Evolutionary conservation across 345 rosid species (phyloP).

Genomic region (Citrus inodora): DNA sequence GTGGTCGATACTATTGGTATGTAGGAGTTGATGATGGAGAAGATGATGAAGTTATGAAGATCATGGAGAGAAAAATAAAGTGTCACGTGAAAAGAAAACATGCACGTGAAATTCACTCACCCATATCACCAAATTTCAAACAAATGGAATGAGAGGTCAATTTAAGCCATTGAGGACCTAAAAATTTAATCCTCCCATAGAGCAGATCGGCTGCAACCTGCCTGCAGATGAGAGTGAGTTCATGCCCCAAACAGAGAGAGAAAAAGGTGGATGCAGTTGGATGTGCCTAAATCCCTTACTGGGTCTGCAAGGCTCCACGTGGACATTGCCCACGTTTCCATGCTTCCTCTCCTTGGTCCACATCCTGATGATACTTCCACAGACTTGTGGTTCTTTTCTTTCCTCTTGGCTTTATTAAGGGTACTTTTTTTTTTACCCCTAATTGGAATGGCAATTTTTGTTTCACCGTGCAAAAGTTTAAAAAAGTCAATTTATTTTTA

Average conservation of each 20-base stretch:
- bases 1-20: too few species aligned
- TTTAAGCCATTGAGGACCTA: conserved; percentile 1
- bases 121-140: background rate
- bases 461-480: too few species aligned
- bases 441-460: too few species aligned
- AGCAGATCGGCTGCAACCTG: background rate
- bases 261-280: background rate
- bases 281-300: conserved; percentile 3
- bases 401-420: background rate
- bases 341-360: background rate
- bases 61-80: background rate
- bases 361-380: background rate
- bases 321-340: background rate
- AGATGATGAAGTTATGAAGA: too few species aligned
- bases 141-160: background rate
- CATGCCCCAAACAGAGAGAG: background rate
- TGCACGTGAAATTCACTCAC: conserved; percentile 3
- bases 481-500: too few species aligned
- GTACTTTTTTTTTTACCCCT: too few species aligned
- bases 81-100: background rate
- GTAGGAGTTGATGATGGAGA: too few species aligned
- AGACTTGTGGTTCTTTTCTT: background rate
- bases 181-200: background rate
- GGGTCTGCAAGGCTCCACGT: conserved; percentile 9
- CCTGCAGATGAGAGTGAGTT: background rate